Evolutionary conservation across 2,329 filamentous ascomycete genomes (phyloP).

Genomic region (Sclerotinia sclerotiorum): DNA sequence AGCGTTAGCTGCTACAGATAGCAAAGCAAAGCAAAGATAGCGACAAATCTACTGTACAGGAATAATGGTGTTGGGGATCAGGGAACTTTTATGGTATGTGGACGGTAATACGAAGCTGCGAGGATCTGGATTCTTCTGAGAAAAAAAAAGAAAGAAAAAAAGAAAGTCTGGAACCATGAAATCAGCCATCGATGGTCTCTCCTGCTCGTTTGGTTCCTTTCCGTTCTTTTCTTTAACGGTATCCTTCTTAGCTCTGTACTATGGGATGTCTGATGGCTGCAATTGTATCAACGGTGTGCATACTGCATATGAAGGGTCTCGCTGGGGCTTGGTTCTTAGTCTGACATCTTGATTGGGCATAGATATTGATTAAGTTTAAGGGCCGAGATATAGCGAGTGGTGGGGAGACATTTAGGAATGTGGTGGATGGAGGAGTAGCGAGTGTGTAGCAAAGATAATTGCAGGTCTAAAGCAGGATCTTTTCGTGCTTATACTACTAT

Average conservation of each 20-base stretch:
- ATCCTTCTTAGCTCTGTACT: neutral
- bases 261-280: neutral
- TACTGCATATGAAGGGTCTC: conserved; percentile 10
- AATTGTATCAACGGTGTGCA: conserved; percentile 4
- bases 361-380: conserved; percentile 6
- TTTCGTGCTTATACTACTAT: neutral
- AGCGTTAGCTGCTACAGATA: neutral
- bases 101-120: neutral
- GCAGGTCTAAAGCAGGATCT: neutral
- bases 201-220: neutral
- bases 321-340: neutral
- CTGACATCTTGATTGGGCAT: conserved; percentile 6
- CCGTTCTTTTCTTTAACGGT: neutral
- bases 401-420: neutral
- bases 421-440: neutral
- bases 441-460: neutral
- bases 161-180: too few relatives aligned
- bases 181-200: neutral
- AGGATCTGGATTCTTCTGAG: neutral
- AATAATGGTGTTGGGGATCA: too few relatives aligned
- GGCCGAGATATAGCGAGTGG: conserved; percentile 3
- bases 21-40: neutral
- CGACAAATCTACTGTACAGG: neutral
- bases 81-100: neutral
- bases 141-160: too few relatives aligned